Conservation (phyloP, 768 basidiomycete species). For the Boletus subparvulus region DNA sequence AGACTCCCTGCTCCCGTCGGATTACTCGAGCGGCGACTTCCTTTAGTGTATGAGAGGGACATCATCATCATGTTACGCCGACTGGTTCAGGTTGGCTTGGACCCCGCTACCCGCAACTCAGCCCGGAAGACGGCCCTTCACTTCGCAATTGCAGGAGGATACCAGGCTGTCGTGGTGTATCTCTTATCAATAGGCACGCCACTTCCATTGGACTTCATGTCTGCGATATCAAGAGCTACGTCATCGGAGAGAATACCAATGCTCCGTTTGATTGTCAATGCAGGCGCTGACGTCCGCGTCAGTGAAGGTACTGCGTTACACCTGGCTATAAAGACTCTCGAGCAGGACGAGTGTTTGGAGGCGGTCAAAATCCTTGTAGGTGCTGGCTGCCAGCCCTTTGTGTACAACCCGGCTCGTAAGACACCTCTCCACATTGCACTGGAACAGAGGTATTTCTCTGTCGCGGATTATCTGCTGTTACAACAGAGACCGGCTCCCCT, state of each 20-base stretch:
- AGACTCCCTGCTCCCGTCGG: not conserved
- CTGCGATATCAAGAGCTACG: not conserved
- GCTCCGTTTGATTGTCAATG: not conserved
- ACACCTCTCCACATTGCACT: constrained; percentile 3
- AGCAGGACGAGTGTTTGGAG: not conserved
- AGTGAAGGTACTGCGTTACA: not conserved
- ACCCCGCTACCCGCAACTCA: not conserved
- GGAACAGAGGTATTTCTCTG: not conserved
- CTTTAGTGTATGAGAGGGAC: constrained; percentile 4
- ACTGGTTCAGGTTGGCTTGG: constrained; percentile 3
- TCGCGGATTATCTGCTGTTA: constrained; percentile 1
- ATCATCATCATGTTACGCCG: constrained; percentile 4
- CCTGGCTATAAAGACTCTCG: not conserved
- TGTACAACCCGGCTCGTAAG: not conserved
- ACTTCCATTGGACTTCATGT: not conserved
- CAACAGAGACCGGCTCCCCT: too few species aligned
- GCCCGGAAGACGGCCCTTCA: not conserved
- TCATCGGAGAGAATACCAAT: not conserved
- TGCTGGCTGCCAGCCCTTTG: not conserved
- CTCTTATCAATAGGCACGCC: not conserved
- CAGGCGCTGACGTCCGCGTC: not conserved
- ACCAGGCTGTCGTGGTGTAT: not conserved
- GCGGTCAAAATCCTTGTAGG: not conserved
- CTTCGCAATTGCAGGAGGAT: constrained; percentile 2
- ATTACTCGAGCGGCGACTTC: constrained; percentile 2